These are phyloP conservation scores for Globisporangium parvum DNA, from an alignment of 352 stramenopile species.

Conservation along the genomic window DNA sequence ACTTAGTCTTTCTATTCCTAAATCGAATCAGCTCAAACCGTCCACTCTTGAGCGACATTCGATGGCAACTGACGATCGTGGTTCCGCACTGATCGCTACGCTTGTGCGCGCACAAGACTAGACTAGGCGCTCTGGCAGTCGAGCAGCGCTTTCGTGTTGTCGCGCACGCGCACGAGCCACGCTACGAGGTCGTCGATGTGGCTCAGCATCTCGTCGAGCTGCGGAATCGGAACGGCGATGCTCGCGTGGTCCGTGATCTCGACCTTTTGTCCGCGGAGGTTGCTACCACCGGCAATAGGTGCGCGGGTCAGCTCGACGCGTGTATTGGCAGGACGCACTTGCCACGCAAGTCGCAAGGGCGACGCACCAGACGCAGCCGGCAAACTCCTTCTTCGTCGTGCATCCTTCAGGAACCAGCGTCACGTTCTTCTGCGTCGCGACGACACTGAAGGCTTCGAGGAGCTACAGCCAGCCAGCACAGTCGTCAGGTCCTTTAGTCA, in stretches of 20 bases:
- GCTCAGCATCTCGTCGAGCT: slow-evolving; percentile 73
- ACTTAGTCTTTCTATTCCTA: too few relatives aligned
- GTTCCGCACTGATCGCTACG: too few relatives aligned
- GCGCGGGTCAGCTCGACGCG: too few relatives aligned
- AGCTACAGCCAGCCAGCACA: slow-evolving; percentile 22
- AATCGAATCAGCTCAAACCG: too few relatives aligned
- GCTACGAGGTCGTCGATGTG: slow-evolving; percentile 60
- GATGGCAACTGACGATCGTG: too few relatives aligned
- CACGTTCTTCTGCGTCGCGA: slow-evolving; percentile 43
- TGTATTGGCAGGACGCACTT: too few relatives aligned
- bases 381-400: slow-evolving; percentile 74
- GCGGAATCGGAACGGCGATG: slow-evolving; percentile 58
- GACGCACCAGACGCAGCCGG: slow-evolving; percentile 70
- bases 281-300: slow-evolving; percentile 17
- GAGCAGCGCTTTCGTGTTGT: slow-evolving; percentile 69
- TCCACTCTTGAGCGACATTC: too few relatives aligned
- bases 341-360: too few relatives aligned
- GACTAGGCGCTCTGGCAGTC: slow-evolving; percentile 52
- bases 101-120: neutral
- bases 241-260: slow-evolving; percentile 77
- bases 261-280: slow-evolving; percentile 67
- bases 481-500: neutral
- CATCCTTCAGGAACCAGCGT: slow-evolving; percentile 54
- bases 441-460: slow-evolving; percentile 66
- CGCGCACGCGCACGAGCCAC: slow-evolving; percentile 58